Evolutionary conservation across 2,329 filamentous ascomycete genomes (phyloP), one percentile per base, ranked within the genome.

Genomic region (Xylariaceae sp.): DNA sequence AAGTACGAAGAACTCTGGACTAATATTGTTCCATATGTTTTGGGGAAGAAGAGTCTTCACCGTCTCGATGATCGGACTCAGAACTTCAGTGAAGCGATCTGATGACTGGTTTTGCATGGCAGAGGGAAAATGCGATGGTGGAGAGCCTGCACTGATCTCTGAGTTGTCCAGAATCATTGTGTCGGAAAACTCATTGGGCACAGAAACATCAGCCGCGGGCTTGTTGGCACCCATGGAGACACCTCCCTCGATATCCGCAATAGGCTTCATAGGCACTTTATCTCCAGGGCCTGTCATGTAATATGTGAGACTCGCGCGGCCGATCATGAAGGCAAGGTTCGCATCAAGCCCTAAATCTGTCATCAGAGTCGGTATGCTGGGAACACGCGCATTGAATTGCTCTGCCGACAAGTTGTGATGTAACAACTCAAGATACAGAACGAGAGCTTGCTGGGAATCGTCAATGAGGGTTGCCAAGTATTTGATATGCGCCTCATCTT

Each of bases 391-490:
- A 63, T 95, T 88, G 55, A 97, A 97, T 17, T 92, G 83, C 36
- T 87, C 82, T 0, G 84, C 77, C 0, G 86, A 79, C 31, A 97
- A 73, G 63, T 91, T 95, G 66, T 83, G 89, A 66, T 88, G 88
- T 31, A 99, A 79, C 6, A 97, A 80, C 63, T 97, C 94, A 16
- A 97, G 78, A 65, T 95, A 99, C 64, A 97, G 92, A 19, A 84
- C 81, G 19, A 97, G 79, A 9, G 92, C 87, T 54, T 89, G 83
- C 60, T 96, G 90, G 17, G 95, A 87, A 67, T 96, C 92, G 66
- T 99, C 94, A 47, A 96, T 82, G 59, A 96, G 86, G 47, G 90
- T 90, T 2, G 90, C 89, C 12, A 97, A 74, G 41, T 92, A 86
- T 69, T 99, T 99, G 67, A 97, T 85, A 55, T 95, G 91, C 0